Base-by-base conservation (phyloP, 2,329 filamentous ascomycete genomes). In the Trichoderma aggressivum region DNA sequence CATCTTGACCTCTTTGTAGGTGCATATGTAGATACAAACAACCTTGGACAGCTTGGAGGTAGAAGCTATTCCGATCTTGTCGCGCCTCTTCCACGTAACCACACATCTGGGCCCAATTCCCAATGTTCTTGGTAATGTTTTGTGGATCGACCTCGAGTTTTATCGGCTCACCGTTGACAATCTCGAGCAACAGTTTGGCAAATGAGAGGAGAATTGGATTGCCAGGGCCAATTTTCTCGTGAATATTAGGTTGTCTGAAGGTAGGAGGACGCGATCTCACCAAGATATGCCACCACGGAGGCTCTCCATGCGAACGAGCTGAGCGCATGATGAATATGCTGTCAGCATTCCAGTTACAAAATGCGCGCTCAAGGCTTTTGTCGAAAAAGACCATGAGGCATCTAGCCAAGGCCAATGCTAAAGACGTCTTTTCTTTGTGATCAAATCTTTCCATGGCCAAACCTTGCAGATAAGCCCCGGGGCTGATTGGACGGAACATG, bases 351-450 rank as follows among this genome's bases (percentile, higher is more conserved):
- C 70, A 71, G 5, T 60, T 62, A 12, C 65, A 69, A 18, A 18
- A 50, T n/a, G 70, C 65, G 62, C 59, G 65, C 30, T 71, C 65
- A 34, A 71, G 34, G 26, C n/a, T 60, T 21, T 70, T 61, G 11
- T 70, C 70, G 10, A 71, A 71, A 30, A 71, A 71, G 1, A 43
- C 65, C 70, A 71, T 70, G 5, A 71, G 43, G 21, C 65, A 71
- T 34, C 65, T 62, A 2, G 70, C 65, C 12, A 71, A 32, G 8
- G 65, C 56, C 21, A 71, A 47, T 3, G 70, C 70, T 18, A 71
- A 7, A 5, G 70, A 43, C 36, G 64, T 60, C 24, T 71, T 71
- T 18, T 71, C 70, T 26, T 55, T 39, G n/a, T 59, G 56, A 14
- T 62, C 30, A 32, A 71, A 71, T 43, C 64, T 70, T n/a, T 60